Percentiles rank a stretch among this genome's conserved stretches.
Evolutionary conservation across 257 asterid species (phyloP).

Genomic region (Solanum etuberosum): DNA sequence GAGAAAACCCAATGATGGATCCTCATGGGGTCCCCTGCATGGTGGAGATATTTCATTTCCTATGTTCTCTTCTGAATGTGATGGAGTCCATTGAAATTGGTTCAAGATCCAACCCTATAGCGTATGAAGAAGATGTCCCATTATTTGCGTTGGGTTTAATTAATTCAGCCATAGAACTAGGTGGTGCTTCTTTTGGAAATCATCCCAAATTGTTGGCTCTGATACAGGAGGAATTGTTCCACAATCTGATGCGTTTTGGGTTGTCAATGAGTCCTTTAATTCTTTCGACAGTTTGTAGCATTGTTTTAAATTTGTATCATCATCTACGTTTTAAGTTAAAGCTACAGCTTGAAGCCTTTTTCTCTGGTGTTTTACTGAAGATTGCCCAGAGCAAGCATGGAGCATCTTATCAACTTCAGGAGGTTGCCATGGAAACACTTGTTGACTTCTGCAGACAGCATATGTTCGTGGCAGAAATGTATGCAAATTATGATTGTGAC

Average conservation of each 20-base stretch:
- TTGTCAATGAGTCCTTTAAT: slow-evolving; percentile 89
- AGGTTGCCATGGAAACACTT: slow-evolving; percentile 95
- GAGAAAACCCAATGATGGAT: slow-evolving; percentile 45
- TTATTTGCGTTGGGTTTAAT: slow-evolving; percentile 88
- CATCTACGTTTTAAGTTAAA: slow-evolving; percentile 73
- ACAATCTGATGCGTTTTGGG: slow-evolving; percentile 84
- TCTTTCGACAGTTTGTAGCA: slow-evolving; percentile 89
- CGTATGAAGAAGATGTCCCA: slow-evolving; percentile 95
- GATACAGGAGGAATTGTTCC: slow-evolving; percentile 85
- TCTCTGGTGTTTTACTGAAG: slow-evolving; percentile 71
- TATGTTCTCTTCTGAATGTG: slow-evolving; percentile 80
- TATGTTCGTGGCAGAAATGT: slow-evolving; percentile 65
- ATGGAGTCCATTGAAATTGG: slow-evolving; percentile 65
- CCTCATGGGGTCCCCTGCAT: slow-evolving; percentile 92
- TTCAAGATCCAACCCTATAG: slow-evolving; percentile 64
- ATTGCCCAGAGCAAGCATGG: slow-evolving; percentile 76
- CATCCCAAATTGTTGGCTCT: slow-evolving; percentile 70
- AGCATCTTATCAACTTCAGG: slow-evolving; percentile 88
- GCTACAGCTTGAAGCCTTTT: slow-evolving; percentile 81
- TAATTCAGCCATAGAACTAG: slow-evolving; percentile 78
- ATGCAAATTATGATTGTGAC: slow-evolving; percentile 87
- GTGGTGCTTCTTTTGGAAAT: slow-evolving; percentile 60
- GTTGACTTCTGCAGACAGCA: slow-evolving; percentile 94
- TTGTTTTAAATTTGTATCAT: slow-evolving; percentile 85
- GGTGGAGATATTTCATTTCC: slow-evolving; percentile 85